Conservation (phyloP, 331 rosid genomes). For the Quercus phellos region DNA sequence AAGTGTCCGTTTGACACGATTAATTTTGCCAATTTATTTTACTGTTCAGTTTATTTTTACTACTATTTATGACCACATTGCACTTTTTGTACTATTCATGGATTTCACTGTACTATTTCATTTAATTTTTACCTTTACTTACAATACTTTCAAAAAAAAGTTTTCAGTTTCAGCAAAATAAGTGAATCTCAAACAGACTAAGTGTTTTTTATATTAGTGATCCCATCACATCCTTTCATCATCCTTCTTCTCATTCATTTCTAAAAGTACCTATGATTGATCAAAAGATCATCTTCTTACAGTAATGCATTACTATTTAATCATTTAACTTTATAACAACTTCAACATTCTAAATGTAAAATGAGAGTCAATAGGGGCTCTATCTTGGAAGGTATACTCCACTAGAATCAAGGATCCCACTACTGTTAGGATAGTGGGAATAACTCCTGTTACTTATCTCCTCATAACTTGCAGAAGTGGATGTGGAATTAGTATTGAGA, state of each 20-base stretch:
- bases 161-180: too few relatives aligned
- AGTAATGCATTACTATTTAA: background rate
- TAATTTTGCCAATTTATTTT: too few relatives aligned
- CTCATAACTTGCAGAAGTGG: slow-evolving; percentile 16
- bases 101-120: too few relatives aligned
- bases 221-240: slow-evolving; percentile 12
- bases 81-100: too few relatives aligned
- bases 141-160: too few relatives aligned
- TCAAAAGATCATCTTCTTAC: background rate
- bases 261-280: slow-evolving; percentile 9
- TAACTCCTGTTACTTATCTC: background rate
- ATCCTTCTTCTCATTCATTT: slow-evolving; percentile 16
- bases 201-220: slow-evolving; percentile 3
- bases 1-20: background rate
- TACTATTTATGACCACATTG: accelerated
- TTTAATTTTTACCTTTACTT: too few relatives aligned
- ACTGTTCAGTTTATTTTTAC: too few relatives aligned
- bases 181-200: accelerated
- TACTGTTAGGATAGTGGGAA: background rate
- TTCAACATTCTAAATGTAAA: background rate
- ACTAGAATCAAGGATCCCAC: slow-evolving; percentile 4
- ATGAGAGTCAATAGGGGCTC: slow-evolving; percentile 14
- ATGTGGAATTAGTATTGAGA: slow-evolving; percentile 22
- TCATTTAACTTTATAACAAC: slow-evolving; percentile 1
- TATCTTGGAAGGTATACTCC: background rate